These are phyloP conservation scores for Aspergillus tubingensis DNA, from an alignment of 2,329 filamentous ascomycete genomes.

Conservation along the genomic window DNA sequence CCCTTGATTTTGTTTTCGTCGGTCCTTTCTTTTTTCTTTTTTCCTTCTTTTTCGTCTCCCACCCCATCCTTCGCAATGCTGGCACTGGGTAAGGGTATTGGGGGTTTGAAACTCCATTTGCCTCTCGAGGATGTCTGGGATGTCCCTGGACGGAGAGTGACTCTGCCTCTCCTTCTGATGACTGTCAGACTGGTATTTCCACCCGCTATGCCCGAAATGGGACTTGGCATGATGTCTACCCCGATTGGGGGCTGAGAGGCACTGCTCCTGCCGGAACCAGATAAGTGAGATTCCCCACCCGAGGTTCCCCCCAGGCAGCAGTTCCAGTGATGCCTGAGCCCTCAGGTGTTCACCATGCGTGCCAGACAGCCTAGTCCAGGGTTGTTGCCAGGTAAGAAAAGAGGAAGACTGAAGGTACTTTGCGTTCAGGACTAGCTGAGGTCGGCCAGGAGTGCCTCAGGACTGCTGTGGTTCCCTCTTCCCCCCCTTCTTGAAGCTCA, in stretches of 20 bases:
- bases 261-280: slow-evolving; percentile 10
- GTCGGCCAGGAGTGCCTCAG: background rate
- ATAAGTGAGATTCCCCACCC: slow-evolving; percentile 9
- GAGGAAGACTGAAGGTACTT: too few species aligned
- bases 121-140: background rate
- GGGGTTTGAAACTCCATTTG: background rate
- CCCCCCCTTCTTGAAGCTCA: background rate
- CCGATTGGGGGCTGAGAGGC: slow-evolving; percentile 8
- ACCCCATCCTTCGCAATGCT: background rate
- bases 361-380: background rate
- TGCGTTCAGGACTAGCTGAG: too few species aligned
- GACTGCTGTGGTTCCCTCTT: background rate
- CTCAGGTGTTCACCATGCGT: slow-evolving; percentile 8
- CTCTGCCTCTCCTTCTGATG: slow-evolving; percentile 4
- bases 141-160: background rate
- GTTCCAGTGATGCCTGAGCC: slow-evolving; percentile 11
- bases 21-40: slow-evolving; percentile 1
- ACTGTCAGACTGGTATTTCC: background rate
- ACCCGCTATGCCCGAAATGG: slow-evolving; percentile 13
- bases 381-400: background rate
- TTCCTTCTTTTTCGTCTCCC: background rate
- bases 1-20: background rate
- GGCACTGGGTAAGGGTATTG: background rate
- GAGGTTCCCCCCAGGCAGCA: slow-evolving; percentile 11
- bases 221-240: slow-evolving; percentile 10